Evolutionary conservation across 805 yeast species (phyloP), one percentile per base, ranked within the genome.

Genomic region (Monosporozyma servazzii): DNA sequence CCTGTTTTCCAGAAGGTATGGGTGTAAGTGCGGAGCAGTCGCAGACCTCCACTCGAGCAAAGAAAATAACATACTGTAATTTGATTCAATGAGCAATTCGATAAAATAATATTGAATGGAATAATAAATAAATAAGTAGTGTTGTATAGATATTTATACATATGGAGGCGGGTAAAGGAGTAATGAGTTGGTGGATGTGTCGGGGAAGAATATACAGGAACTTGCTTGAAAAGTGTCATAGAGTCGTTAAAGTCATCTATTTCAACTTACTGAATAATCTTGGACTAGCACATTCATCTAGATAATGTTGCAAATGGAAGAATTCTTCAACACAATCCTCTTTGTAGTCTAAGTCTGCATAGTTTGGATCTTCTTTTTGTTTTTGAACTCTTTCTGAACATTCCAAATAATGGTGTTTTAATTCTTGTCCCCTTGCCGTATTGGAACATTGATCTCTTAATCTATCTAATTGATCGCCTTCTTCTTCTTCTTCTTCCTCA

Each of bases 321-420:
- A 86, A 91, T 74, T 91, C 99, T 74, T 91, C 98, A 56, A 91
- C 85, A 78, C 99, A 91, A 74, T 91, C 97, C 77, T 91, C 99
- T 75, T 91, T 91, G 78, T 88, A 77, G 10, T 76, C 82, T 63
- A 78, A 79, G 53, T 85, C 83, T 29, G 73, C 96, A 69, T 91
- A 90, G 61, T 76, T 95, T 60, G 79, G 85, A 66, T 87, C 90
- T 74, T 89, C 88, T 76, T 76, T 79, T 62, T 82, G 95, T 70
- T 83, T 80, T 58, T 93, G 82, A 58, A 91, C 98, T 77, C 97
- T 88, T 74, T 87, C 97, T 54, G 82, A 82, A 79, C 99, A 91
- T 73, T 90, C 96, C 56, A 86, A 82, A 74, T 84, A 89, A 74
- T 90, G 97, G 74, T 90, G 96, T 63, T 80, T 79, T 69, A 78